Evolutionary conservation across 805 yeast genomes (phyloP).

Genomic region (Spathaspora boniae): DNA sequence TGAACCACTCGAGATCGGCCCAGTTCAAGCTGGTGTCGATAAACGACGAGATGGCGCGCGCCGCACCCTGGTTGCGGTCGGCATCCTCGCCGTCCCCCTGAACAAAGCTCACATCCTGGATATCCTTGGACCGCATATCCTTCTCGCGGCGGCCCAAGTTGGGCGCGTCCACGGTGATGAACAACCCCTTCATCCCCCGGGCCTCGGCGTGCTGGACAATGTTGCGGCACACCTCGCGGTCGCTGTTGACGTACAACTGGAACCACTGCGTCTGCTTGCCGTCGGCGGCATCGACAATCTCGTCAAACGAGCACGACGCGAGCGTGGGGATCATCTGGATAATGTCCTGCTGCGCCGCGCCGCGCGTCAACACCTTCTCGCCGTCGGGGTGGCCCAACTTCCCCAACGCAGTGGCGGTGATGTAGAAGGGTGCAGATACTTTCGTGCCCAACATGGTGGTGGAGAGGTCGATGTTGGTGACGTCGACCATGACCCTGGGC

Average conservation of each 20-base stretch:
- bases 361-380: slow-evolving; percentile 78
- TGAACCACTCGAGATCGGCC: slow-evolving; percentile 40
- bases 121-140: slow-evolving; percentile 67
- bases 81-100: slow-evolving; percentile 45
- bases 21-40: slow-evolving; percentile 47
- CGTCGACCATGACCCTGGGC: slow-evolving; percentile 81
- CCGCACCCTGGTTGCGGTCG: slow-evolving; percentile 79
- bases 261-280: slow-evolving; percentile 80
- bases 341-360: slow-evolving; percentile 65
- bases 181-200: slow-evolving; percentile 75
- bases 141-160: slow-evolving; percentile 88
- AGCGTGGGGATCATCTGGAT: slow-evolving; percentile 92
- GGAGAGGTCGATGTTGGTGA: slow-evolving; percentile 62
- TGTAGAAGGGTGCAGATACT: slow-evolving; percentile 76
- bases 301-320: slow-evolving; percentile 86
- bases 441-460: slow-evolving; percentile 74
- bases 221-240: slow-evolving; percentile 58
- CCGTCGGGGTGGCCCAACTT: slow-evolving; percentile 93
- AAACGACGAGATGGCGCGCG: slow-evolving; percentile 81
- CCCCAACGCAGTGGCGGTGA: slow-evolving; percentile 90
- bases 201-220: slow-evolving; percentile 69
- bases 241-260: slow-evolving; percentile 80
- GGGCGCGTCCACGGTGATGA: slow-evolving; percentile 92
- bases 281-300: slow-evolving; percentile 66
- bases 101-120: slow-evolving; percentile 43